These are phyloP conservation scores for Mycena citricolor DNA, from an alignment of 1,284 basidiomycete species.

Conservation along the genomic window DNA sequence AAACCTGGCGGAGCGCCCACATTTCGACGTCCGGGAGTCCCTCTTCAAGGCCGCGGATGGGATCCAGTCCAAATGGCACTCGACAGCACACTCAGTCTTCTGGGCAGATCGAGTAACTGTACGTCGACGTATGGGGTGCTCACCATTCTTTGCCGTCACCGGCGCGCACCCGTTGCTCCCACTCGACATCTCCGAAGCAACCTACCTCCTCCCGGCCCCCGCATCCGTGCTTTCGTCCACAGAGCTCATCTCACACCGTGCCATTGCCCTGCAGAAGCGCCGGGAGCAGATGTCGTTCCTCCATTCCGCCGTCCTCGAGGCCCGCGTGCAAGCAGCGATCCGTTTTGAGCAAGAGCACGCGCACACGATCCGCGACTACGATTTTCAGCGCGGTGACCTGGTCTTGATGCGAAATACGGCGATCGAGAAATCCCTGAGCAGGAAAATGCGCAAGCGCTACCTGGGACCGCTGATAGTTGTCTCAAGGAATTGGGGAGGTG, in stretches of 20 bases:
- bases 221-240: slow-evolving; percentile 14
- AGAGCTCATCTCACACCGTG: slow-evolving; percentile 3
- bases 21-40: slow-evolving; percentile 36
- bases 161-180: slow-evolving; percentile 25
- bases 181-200: slow-evolving; percentile 24
- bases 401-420: slow-evolving; percentile 24
- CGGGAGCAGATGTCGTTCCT: background rate
- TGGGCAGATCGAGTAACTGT: slow-evolving; percentile 28
- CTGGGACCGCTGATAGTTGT: too few relatives aligned
- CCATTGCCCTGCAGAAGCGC: background rate
- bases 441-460: slow-evolving; percentile 27
- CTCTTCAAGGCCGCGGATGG: slow-evolving; percentile 37
- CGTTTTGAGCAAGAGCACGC: slow-evolving; percentile 8
- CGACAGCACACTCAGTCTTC: slow-evolving; percentile 22
- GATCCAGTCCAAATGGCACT: slow-evolving; percentile 22
- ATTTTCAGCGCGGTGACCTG: slow-evolving; percentile 22
- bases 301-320: background rate
- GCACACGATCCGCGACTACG: slow-evolving; percentile 14
- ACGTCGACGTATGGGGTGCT: slow-evolving; percentile 17
- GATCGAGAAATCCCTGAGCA: slow-evolving; percentile 16
- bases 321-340: slow-evolving; percentile 6
- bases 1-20: slow-evolving; percentile 38
- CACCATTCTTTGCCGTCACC: slow-evolving; percentile 25
- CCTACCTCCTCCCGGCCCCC: slow-evolving; percentile 6
- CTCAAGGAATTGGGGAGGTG: background rate